Evolutionary conservation across 306 rosid species (phyloP).

Genomic region (Vigna trinervia): DNA sequence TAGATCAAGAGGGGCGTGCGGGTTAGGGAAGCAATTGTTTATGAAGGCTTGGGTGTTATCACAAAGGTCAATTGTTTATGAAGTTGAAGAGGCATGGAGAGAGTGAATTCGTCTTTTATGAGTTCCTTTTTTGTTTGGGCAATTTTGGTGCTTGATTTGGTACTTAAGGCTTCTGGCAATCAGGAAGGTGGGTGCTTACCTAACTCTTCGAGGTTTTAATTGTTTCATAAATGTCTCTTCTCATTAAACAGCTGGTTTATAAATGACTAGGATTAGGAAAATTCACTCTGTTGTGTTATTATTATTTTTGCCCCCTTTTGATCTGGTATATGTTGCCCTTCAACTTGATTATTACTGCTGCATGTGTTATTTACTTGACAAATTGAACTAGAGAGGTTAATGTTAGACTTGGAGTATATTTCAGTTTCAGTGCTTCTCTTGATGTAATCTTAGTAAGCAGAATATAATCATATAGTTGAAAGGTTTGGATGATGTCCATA

Average conservation of each 20-base stretch:
- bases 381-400: slow-evolving; percentile 39
- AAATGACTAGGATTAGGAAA: slow-evolving; percentile 23
- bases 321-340: slow-evolving; percentile 44
- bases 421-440: slow-evolving; percentile 6
- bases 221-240: slow-evolving; percentile 36
- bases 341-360: slow-evolving; percentile 26
- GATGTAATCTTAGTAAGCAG: slow-evolving; percentile 14
- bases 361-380: slow-evolving; percentile 29
- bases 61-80: slow-evolving; percentile 3
- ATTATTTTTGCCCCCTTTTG: slow-evolving; percentile 34
- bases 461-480: slow-evolving; percentile 34
- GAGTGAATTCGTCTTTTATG: slow-evolving; percentile 46
- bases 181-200: slow-evolving; percentile 70
- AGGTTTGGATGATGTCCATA: slow-evolving; percentile 3
- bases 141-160: slow-evolving; percentile 61
- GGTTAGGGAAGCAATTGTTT: slow-evolving; percentile 34
- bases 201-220: slow-evolving; percentile 21
- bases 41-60: slow-evolving; percentile 41
- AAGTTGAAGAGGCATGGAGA: slow-evolving; percentile 49
- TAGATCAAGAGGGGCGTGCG: slow-evolving; percentile 50
- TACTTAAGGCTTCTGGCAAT: slow-evolving; percentile 59
- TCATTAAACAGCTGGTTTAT: slow-evolving; percentile 21
- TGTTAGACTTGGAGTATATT: slow-evolving; percentile 32
- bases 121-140: slow-evolving; percentile 55
- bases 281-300: slow-evolving; percentile 19